Percentiles rank a stretch among this genome's conserved stretches.
Evolutionary conservation across 345 rosid genomes (phyloP).

Genomic region (Boechera retrofracta): DNA sequence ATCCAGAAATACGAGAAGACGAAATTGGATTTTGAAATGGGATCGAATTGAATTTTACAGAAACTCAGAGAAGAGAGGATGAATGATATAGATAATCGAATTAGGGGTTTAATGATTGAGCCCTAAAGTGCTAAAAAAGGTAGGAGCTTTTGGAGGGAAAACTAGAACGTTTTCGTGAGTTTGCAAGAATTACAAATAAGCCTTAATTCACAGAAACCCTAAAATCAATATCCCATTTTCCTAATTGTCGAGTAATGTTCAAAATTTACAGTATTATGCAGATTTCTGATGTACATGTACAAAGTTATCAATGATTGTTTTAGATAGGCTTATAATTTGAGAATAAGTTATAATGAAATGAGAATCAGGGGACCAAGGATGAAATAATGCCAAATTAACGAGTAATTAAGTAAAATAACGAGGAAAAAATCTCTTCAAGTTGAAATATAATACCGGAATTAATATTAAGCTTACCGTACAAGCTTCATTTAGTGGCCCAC

Average conservation of each 20-base stretch:
- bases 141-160: slow-evolving; percentile 43
- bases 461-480: slow-evolving; percentile 4
- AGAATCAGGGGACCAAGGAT: neutral
- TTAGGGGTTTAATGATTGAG: slow-evolving; percentile 25
- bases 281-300: neutral
- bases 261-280: neutral
- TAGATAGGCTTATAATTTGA: neutral
- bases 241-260: neutral
- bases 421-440: neutral
- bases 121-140: slow-evolving; percentile 7
- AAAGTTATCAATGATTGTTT: neutral
- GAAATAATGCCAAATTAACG: neutral
- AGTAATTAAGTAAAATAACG: neutral
- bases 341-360: neutral
- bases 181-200: neutral
- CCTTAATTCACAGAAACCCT: neutral
- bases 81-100: neutral
- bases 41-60: slow-evolving; percentile 19
- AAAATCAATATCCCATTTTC: neutral
- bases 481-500: slow-evolving; percentile 19
- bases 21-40: neutral
- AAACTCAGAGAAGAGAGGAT: neutral
- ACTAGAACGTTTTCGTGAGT: slow-evolving; percentile 22
- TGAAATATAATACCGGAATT: neutral
- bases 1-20: slow-evolving; percentile 1